Evolutionary conservation across 768 basidiomycete genomes (phyloP).

Genomic region (Macrolepiota fuliginosa): DNA sequence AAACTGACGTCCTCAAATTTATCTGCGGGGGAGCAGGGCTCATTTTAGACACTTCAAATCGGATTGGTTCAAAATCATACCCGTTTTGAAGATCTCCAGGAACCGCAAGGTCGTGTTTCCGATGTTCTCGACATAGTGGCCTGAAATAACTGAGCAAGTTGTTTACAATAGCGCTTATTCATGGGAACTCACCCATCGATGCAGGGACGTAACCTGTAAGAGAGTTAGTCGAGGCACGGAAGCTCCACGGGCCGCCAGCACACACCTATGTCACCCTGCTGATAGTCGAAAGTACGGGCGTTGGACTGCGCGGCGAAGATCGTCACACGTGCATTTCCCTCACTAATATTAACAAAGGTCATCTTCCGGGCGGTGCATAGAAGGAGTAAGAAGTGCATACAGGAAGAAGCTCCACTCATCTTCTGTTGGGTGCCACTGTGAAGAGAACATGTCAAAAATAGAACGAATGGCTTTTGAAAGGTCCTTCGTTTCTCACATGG

Average conservation of each 20-base stretch:
- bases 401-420: slow-evolving; percentile 65
- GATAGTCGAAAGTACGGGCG: slow-evolving; percentile 59
- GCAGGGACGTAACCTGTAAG: slow-evolving; percentile 52
- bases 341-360: slow-evolving; percentile 27
- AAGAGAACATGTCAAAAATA: neutral
- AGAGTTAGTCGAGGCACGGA: slow-evolving; percentile 5
- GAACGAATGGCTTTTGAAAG: neutral
- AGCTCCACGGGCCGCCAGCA: neutral
- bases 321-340: slow-evolving; percentile 53
- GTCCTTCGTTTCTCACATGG: slow-evolving; percentile 37
- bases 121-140: slow-evolving; percentile 55
- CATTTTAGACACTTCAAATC: neutral
- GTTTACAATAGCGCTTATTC: too few relatives aligned
- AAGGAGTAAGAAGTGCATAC: slow-evolving; percentile 28
- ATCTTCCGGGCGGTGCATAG: neutral
- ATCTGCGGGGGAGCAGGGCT: slow-evolving; percentile 4
- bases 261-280: slow-evolving; percentile 59
- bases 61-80: neutral
- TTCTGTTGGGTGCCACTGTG: slow-evolving; percentile 67
- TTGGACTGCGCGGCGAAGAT: slow-evolving; percentile 53
- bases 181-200: slow-evolving; percentile 40
- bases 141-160: slow-evolving; percentile 19
- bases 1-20: slow-evolving; percentile 18
- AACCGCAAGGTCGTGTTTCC: slow-evolving; percentile 47
- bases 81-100: slow-evolving; percentile 43